Conservation (phyloP, 176 grass and related monocot species). For the Aegilops tauschii region DNA sequence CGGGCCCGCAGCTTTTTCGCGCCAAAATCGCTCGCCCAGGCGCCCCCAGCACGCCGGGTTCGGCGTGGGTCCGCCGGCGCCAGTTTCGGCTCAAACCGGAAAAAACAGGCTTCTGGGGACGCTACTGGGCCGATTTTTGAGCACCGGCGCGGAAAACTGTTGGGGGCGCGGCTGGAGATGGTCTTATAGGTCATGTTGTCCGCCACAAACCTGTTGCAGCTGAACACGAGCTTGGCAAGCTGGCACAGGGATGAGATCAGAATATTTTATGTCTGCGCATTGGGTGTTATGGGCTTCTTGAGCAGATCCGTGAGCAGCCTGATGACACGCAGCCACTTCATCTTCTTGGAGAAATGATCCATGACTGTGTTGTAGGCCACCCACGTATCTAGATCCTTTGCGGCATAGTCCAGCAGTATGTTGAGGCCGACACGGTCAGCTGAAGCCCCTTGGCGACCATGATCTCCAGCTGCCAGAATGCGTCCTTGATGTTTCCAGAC, state of each 20-base stretch:
- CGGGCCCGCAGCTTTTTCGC: too few relatives aligned
- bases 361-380: slow-evolving; percentile 72
- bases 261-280: slow-evolving; percentile 61
- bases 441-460: slow-evolving; percentile 61
- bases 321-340: slow-evolving; percentile 53
- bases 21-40: too few relatives aligned
- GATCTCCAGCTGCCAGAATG: slow-evolving; percentile 52
- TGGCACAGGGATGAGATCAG: slow-evolving; percentile 61
- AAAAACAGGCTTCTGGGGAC: too few relatives aligned
- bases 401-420: slow-evolving; percentile 66
- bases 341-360: slow-evolving; percentile 64
- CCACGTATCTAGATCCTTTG: slow-evolving; percentile 49
- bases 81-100: too few relatives aligned
- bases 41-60: too few relatives aligned
- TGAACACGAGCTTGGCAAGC: slow-evolving; percentile 54
- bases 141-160: too few relatives aligned
- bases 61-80: too few relatives aligned
- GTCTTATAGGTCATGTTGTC: slow-evolving; percentile 41
- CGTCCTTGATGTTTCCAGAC: slow-evolving; percentile 31
- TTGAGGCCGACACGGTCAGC: slow-evolving; percentile 65
- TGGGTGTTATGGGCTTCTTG: slow-evolving; percentile 66
- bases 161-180: too few relatives aligned
- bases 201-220: slow-evolving; percentile 59
- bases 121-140: too few relatives aligned
- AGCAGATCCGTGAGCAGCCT: slow-evolving; percentile 72